Evolutionary conservation across 2,329 filamentous ascomycete genomes (phyloP).

Genomic region (Epicoccum nigrum): DNA sequence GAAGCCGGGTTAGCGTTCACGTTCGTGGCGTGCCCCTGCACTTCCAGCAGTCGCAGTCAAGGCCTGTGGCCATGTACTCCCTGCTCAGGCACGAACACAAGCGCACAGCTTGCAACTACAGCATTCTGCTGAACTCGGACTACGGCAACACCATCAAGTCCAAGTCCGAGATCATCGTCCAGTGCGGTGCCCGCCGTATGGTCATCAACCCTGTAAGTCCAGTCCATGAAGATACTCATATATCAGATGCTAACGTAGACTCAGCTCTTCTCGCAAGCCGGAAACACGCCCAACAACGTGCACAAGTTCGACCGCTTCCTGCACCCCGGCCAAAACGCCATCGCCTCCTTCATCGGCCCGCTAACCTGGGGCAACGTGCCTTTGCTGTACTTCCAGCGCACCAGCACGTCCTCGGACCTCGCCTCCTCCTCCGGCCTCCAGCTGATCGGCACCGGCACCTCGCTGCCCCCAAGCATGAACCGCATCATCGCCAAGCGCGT

Average conservation of each 20-base stretch:
- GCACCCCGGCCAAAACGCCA: conserved; percentile 86
- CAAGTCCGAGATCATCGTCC: conserved; percentile 89
- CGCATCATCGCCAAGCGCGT: conserved; percentile 93
- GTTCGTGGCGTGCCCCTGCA: conserved; percentile 65
- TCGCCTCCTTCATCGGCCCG: conserved; percentile 88
- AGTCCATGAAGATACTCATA: neutral
- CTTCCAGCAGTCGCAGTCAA: conserved; percentile 59
- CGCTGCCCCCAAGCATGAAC: conserved; percentile 73
- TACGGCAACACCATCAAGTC: conserved; percentile 78
- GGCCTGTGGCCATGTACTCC: conserved; percentile 79
- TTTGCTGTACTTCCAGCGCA: conserved; percentile 82
- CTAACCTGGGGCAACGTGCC: conserved; percentile 93
- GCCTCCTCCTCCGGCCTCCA: conserved; percentile 56
- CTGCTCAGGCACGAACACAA: conserved; percentile 95
- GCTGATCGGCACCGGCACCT: conserved; percentile 86
- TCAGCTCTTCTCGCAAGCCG: conserved; percentile 79
- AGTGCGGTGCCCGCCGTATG: conserved; percentile 87
- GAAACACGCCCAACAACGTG: conserved; percentile 92
- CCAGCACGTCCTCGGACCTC: conserved; percentile 44
- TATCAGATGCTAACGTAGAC: neutral
- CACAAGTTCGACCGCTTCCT: conserved; percentile 95
- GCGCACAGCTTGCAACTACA: conserved; percentile 81
- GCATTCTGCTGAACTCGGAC: conserved; percentile 82
- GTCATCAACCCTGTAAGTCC: conserved; percentile 72
- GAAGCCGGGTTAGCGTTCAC: conserved; percentile 81